Conservation (phyloP, 2,329 filamentous ascomycete genomes). For the Claviceps sp. region DNA sequence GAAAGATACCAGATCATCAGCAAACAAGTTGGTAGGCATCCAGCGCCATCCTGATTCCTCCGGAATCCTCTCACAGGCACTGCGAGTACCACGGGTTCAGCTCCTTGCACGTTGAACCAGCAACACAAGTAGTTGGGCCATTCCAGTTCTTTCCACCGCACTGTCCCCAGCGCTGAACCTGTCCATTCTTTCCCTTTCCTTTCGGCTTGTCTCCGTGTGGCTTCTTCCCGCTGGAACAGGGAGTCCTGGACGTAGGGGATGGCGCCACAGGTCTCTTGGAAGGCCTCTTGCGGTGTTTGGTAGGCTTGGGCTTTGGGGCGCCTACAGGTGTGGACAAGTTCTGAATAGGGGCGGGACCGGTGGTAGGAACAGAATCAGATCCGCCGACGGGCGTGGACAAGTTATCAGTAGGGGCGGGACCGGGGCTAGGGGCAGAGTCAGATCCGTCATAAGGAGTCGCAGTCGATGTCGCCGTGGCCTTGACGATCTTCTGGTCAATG, state of each 20-base stretch:
- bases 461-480: constrained; percentile 11
- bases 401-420: background rate
- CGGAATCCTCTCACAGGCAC: background rate
- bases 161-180: background rate
- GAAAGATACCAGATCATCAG: background rate
- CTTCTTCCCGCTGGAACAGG: background rate
- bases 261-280: background rate
- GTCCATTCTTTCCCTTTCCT: background rate
- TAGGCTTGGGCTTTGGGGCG: background rate
- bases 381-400: background rate
- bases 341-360: background rate
- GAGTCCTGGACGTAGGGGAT: background rate
- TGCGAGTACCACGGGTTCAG: constrained; percentile 2
- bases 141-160: background rate
- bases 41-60: background rate
- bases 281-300: background rate
- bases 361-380: background rate
- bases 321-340: background rate
- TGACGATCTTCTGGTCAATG: constrained; percentile 13
- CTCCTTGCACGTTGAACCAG: background rate
- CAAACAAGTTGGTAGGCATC: background rate
- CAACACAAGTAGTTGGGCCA: background rate
- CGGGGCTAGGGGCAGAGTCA: no score
- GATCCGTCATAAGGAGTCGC: background rate
- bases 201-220: background rate